Conservation (phyloP, 331 rosid species). For the Cydonia oblonga region DNA sequence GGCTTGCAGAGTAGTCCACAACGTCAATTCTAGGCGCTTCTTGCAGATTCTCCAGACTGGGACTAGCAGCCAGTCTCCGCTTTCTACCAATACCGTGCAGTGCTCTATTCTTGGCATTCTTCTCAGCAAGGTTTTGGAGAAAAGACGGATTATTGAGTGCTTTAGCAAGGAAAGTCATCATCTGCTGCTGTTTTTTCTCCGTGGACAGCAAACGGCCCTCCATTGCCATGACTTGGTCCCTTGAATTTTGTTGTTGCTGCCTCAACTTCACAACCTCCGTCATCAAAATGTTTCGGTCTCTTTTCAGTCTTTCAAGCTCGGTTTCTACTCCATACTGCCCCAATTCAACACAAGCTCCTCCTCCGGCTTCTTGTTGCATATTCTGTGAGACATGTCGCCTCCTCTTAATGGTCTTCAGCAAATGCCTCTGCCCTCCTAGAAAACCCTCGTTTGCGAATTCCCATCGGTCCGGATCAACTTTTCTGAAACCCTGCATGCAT, state of each 20-base stretch:
- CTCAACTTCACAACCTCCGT: conserved; percentile 53
- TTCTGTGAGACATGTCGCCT: conserved; percentile 56
- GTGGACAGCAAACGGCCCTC: conserved; percentile 48
- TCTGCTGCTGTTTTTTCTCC: conserved; percentile 65
- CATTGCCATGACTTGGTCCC: conserved; percentile 35
- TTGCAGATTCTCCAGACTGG: conserved; percentile 49
- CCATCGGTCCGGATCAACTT: conserved; percentile 93
- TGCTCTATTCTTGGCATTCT: conserved; percentile 24
- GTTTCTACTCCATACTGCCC: conserved; percentile 74
- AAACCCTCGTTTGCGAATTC: conserved; percentile 94
- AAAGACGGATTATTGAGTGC: conserved; percentile 50
- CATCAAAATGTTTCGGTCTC: conserved; percentile 56
- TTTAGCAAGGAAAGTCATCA: conserved; percentile 59
- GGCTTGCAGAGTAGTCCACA: conserved; percentile 9
- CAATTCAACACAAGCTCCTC: conserved; percentile 51
- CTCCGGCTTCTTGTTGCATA: conserved; percentile 16
- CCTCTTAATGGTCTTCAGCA: conserved; percentile 78
- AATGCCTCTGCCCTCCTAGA: conserved; percentile 66
- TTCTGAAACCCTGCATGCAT: conserved; percentile 71
- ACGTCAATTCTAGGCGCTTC: conserved; percentile 20
- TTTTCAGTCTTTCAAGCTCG: conserved; percentile 51
- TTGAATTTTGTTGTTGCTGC: conserved; percentile 65
- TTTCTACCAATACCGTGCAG: conserved; percentile 41
- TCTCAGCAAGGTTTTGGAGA: conserved; percentile 31
- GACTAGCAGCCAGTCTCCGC: conserved; percentile 47